Evolutionary conservation across 2,329 filamentous ascomycete genomes (phyloP).

Genomic region (Botrytis cinerea): DNA sequence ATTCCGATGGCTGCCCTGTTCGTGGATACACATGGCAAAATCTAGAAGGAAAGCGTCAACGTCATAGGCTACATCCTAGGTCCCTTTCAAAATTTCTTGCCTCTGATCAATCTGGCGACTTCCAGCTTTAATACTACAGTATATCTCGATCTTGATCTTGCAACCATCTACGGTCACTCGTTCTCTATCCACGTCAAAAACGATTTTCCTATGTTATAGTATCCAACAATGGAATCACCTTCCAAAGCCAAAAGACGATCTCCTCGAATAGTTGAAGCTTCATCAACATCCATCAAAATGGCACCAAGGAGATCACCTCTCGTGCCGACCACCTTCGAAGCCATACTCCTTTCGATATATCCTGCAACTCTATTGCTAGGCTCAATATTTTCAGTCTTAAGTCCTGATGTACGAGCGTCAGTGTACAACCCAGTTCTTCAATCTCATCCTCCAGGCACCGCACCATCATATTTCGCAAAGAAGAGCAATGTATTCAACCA

Average conservation of each 20-base stretch:
- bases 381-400: conserved; percentile 76
- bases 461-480: conserved; percentile 86
- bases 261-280: conserved; percentile 29
- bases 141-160: not conserved
- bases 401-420: conserved; percentile 66
- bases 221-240: conserved; percentile 36
- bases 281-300: conserved; percentile 29
- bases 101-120: conserved; percentile 13
- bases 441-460: conserved; percentile 60
- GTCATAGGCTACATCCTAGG: conserved; percentile 22
- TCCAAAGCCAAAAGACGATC: conserved; percentile 38
- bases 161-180: not conserved
- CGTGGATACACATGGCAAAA: conserved; percentile 14
- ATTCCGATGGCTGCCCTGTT: conserved; percentile 15
- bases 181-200: not conserved
- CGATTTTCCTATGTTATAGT: conserved; percentile 32
- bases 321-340: conserved; percentile 70
- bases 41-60: conserved; percentile 11
- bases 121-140: not conserved
- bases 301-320: conserved; percentile 51
- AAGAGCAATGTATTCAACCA: conserved; percentile 93
- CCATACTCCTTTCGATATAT: conserved; percentile 67
- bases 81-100: conserved; percentile 7
- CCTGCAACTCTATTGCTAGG: conserved; percentile 78
- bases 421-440: conserved; percentile 64